A percentile compares a stretch with the other conserved stretches of the same genome.
These are phyloP conservation scores for Aspergillus tamarii DNA, from an alignment of 2,329 filamentous ascomycete genomes.

Conservation along the genomic window DNA sequence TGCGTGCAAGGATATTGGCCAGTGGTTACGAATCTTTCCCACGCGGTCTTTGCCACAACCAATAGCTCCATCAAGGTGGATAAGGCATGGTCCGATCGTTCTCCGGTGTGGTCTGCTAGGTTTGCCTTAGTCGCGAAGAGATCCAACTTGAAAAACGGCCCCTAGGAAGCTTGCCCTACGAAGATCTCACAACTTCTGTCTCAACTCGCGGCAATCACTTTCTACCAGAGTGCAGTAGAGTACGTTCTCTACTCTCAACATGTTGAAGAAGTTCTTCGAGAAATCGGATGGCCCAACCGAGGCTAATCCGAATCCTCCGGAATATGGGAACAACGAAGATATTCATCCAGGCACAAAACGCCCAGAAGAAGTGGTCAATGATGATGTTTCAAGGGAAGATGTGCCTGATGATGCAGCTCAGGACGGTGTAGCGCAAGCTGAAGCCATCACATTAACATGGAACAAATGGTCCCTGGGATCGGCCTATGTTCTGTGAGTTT, in stretches of 20 bases:
- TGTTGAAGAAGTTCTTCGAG: slow-evolving; percentile 8
- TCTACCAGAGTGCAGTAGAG: background rate
- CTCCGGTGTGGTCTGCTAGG: slow-evolving; percentile 4
- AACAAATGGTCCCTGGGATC: slow-evolving; percentile 41
- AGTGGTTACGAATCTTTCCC: background rate
- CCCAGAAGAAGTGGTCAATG: background rate
- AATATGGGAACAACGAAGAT: background rate
- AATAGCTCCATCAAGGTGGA: background rate
- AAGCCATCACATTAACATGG: slow-evolving; percentile 52
- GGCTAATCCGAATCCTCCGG: background rate
- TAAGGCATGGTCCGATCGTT: slow-evolving; percentile 8
- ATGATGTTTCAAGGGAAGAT: background rate
- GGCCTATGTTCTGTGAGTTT: slow-evolving; percentile 45
- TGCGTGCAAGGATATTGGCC: background rate
- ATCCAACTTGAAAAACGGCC: background rate
- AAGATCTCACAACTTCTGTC: background rate
- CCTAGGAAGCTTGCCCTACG: background rate
- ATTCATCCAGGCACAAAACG: background rate
- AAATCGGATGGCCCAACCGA: background rate
- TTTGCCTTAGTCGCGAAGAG: background rate
- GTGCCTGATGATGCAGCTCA: slow-evolving; percentile 25
- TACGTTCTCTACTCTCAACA: background rate
- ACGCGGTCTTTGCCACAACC: background rate
- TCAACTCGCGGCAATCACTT: background rate
- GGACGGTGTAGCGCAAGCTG: slow-evolving; percentile 46